Evolutionary conservation across 2,329 filamentous ascomycete species (phyloP).

Genomic region (Pseudonectria foliicola): DNA sequence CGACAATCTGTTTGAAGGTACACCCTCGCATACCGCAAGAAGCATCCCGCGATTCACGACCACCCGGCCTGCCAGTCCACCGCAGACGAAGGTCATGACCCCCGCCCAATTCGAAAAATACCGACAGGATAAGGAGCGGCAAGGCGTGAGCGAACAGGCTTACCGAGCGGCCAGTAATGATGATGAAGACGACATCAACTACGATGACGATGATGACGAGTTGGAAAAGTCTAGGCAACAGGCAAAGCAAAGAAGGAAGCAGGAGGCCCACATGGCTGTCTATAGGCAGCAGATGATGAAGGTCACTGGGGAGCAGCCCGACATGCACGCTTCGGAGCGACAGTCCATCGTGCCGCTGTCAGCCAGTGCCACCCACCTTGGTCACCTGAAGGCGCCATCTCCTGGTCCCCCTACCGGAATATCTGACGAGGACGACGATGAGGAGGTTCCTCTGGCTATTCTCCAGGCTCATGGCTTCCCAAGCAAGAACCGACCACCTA

Average conservation of each 20-base stretch:
- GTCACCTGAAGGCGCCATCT: constrained; percentile 29
- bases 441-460: constrained; percentile 81
- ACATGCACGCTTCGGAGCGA: constrained; percentile 35
- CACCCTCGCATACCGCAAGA: constrained; percentile 30
- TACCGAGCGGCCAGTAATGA: constrained; percentile 49
- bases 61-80: constrained; percentile 29
- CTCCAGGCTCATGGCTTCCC: constrained; percentile 86
- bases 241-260: constrained; percentile 72
- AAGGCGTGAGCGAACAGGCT: constrained; percentile 36
- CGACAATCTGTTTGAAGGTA: constrained; percentile 50
- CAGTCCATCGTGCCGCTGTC: constrained; percentile 46
- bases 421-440: constrained; percentile 80
- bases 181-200: constrained; percentile 57
- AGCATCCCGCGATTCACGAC: constrained; percentile 29
- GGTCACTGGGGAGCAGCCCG: constrained; percentile 64
- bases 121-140: constrained; percentile 64
- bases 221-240: constrained; percentile 65
- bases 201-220: constrained; percentile 73
- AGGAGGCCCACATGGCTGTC: constrained; percentile 82
- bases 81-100: constrained; percentile 77
- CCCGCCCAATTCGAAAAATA: constrained; percentile 81
- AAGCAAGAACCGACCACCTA: constrained; percentile 67
- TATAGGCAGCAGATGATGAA: constrained; percentile 97
- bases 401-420: constrained; percentile 37
- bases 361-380: constrained; percentile 56